Percentiles rank a stretch among this genome's conserved stretches.
Evolutionary conservation across 805 yeast genomes (phyloP).

Genomic region (Metschnikowia gruessii): DNA sequence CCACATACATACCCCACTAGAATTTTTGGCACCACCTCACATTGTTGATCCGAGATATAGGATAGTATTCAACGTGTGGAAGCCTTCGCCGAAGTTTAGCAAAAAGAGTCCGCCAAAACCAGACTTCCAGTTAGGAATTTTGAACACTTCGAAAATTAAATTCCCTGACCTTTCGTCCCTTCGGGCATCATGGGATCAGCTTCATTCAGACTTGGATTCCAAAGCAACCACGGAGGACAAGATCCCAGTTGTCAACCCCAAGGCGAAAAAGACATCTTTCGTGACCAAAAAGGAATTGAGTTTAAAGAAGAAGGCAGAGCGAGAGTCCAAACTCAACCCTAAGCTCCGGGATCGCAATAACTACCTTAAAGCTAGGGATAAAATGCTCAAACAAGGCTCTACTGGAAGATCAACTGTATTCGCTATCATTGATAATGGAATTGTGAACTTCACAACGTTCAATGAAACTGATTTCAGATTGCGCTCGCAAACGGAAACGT

Average conservation of each 20-base stretch:
- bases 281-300: conserved; percentile 27
- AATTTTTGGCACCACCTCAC: conserved; percentile 1
- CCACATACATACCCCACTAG: conserved; percentile 12
- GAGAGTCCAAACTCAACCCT: conserved; percentile 28
- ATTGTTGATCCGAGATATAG: conserved; percentile 17
- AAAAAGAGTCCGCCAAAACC: conserved; percentile 70
- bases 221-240: background rate
- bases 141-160: conserved; percentile 41
- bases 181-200: conserved; percentile 25
- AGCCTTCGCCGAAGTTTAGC: conserved; percentile 68
- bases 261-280: background rate
- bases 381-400: conserved; percentile 50
- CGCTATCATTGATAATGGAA: conserved; percentile 76
- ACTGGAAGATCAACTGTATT: conserved; percentile 46
- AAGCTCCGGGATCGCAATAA: conserved; percentile 24
- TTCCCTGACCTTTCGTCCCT: conserved; percentile 51
- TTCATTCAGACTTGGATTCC: background rate
- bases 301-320: conserved; percentile 24
- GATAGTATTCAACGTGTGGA: conserved; percentile 73
- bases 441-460: conserved; percentile 61
- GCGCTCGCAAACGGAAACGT: conserved; percentile 6
- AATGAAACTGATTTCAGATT: conserved; percentile 49
- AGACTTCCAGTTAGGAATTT: conserved; percentile 67
- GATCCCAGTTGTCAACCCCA: conserved; percentile 8
- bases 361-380: conserved; percentile 33